Base-by-base conservation (phyloP, 2,329 filamentous ascomycete genomes). In the Stachybotrys echinatus region DNA sequence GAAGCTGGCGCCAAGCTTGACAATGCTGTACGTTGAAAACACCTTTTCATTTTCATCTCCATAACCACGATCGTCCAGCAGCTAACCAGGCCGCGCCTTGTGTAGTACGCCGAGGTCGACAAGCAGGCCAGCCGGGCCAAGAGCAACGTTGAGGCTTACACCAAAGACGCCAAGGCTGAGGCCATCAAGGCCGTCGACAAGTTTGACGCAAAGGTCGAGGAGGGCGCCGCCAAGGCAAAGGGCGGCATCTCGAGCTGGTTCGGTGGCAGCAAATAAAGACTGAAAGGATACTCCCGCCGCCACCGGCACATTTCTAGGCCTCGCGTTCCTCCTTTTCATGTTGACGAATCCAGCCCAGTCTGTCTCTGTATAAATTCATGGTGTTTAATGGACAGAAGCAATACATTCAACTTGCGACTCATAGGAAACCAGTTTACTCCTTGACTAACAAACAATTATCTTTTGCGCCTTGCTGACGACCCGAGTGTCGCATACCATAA, bases 181-280 rank as follows among this genome's bases (percentile, higher is more conserved):
- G 72, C 84, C 27, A 69, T 86, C 60, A 82, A 85, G 65, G 88
- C 90, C 62, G 83, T 94, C 47, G 87, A 96, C 70, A 82, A 87
- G 67, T 85, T 92, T 61, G 92, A 96, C 72, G 81, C 83, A 61
- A 91, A 84, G 57, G 86, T 96, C 48, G 88, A 92, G 74, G 76
- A 88, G 57, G 84, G 84, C 57, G 83, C 90, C 4, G 71, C 84
- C 47, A 87, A 96, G 75, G 88, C 90, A 42, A 96, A 96, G 83
- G 82, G 84, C 61, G 87, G 87, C 55, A 70, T 95, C 61, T 88
- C 87, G 40, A 81, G 87, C 66, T 96, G 91, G 92, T 95, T 96
- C 63, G 86, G 90, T 50, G 79, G 80, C 47, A 61, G 61, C 61
- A 70, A 69, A 55, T 65, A 57, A 59, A 43, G 7, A 34, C 27